A percentile compares a stretch with the other conserved stretches of the same genome.
These are phyloP conservation scores for Cutaneotrichosporon sp. DNA, from an alignment of 1,284 basidiomycete genomes.

Conservation along the genomic window DNA sequence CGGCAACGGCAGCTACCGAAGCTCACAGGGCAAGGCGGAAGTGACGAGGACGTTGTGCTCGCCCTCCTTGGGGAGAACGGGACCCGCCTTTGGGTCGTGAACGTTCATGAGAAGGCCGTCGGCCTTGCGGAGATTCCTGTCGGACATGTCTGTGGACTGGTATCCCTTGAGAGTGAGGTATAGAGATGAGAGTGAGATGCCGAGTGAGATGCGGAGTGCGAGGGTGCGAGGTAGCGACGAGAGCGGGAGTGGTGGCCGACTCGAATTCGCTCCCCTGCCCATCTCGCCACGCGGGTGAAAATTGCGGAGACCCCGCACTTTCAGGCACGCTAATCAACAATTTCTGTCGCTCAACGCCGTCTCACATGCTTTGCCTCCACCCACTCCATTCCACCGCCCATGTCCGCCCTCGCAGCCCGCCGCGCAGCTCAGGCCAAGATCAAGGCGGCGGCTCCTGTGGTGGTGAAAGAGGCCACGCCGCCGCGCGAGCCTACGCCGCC, in stretches of 20 bases:
- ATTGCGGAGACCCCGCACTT: not conserved
- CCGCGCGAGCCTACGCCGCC: slow-evolving; percentile 5
- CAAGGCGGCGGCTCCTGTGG: not conserved
- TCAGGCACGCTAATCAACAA: slow-evolving; percentile 3
- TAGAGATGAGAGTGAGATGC: not conserved
- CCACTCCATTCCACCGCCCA: slow-evolving; percentile 10
- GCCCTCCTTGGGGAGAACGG: slow-evolving; percentile 72
- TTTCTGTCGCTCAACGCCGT: not conserved
- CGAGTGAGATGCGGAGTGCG: no score
- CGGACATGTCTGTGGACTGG: slow-evolving; percentile 31
- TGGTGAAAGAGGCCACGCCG: not conserved
- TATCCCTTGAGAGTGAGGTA: not conserved
- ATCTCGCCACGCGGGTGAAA: not conserved
- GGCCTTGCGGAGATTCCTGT: slow-evolving; percentile 27
- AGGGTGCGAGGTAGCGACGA: not conserved
- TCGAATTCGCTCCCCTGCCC: not conserved
- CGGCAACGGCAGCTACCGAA: not conserved
- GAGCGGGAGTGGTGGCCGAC: not conserved
- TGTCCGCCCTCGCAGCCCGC: slow-evolving; percentile 38
- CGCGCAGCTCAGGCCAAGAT: slow-evolving; percentile 28
- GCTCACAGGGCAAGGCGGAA: slow-evolving; percentile 81
- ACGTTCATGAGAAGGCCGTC: slow-evolving; percentile 57
- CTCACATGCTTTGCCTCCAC: not conserved
- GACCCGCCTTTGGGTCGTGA: slow-evolving; percentile 40
- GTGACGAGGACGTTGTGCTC: slow-evolving; percentile 89